phyloP scores from a whole-genome alignment of 805 yeast species.

The Citeromyces matritensis region DNA sequence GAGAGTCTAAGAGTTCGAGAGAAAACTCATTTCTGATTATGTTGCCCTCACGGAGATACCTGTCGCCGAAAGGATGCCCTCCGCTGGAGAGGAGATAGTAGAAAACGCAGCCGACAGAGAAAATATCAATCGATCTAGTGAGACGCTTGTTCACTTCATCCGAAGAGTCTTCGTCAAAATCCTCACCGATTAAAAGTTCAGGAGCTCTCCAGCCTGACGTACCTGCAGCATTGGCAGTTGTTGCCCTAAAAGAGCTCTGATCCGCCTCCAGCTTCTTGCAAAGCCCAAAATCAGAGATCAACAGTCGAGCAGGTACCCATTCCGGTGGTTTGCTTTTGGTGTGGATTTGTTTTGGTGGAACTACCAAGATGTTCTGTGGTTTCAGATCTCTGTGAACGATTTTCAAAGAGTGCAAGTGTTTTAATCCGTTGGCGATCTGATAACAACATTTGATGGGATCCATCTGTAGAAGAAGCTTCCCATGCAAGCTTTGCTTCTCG shows the following conservation, averaged over 20 bases:
- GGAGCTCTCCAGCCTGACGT: conserved; percentile 99
- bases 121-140: conserved; percentile 85
- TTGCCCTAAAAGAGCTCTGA: conserved; percentile 86
- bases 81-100: conserved; percentile 78
- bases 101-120: conserved; percentile 89
- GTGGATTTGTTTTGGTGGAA: conserved; percentile 37
- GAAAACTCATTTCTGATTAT: conserved; percentile 55
- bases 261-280: conserved; percentile 87
- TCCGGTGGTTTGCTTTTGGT: conserved; percentile 1
- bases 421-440: conserved; percentile 75
- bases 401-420: conserved; percentile 76
- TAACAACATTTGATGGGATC: conserved; percentile 39
- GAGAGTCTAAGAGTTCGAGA: conserved; percentile 27
- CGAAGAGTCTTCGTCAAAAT: conserved; percentile 7
- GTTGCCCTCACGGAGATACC: conserved; percentile 78
- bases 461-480: conserved; percentile 14
- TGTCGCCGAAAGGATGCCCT: conserved; percentile 89
- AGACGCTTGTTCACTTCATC: conserved; percentile 34
- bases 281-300: conserved; percentile 92
- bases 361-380: conserved; percentile 86
- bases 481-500: conserved; percentile 30
- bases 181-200: conserved; percentile 43
- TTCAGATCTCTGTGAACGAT: conserved; percentile 91
- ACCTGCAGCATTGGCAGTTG: conserved; percentile 88
- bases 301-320: conserved; percentile 38